phyloP scores from a whole-genome alignment of 495 filamentous ascomycete species.

The Saxophila tyrrhenica region DNA sequence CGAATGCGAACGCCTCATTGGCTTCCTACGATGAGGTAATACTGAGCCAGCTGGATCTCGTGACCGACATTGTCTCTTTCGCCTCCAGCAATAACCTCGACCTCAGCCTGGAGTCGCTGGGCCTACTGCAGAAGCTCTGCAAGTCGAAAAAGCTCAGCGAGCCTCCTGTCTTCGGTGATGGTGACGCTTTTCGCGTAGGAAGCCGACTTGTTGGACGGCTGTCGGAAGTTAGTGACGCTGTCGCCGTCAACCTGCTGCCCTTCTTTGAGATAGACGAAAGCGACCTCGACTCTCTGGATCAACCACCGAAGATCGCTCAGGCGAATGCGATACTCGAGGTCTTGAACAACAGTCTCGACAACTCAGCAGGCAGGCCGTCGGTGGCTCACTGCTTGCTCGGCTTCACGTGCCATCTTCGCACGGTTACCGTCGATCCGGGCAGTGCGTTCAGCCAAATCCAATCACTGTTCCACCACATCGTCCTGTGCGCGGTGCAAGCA shows the following conservation, averaged over 20 bases:
- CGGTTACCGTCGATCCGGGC: slow-evolving; percentile 50
- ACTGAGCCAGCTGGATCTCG: slow-evolving; percentile 60
- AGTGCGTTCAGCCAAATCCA: slow-evolving; percentile 52
- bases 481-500: slow-evolving; percentile 52
- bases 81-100: slow-evolving; percentile 67
- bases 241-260: slow-evolving; percentile 2
- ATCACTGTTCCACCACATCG: slow-evolving; percentile 74
- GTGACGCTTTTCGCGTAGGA: neutral
- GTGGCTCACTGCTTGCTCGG: slow-evolving; percentile 86
- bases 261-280: slow-evolving; percentile 7
- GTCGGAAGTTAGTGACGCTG: neutral
- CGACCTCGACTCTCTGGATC: slow-evolving; percentile 10
- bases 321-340: slow-evolving; percentile 53
- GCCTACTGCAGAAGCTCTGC: slow-evolving; percentile 71
- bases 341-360: slow-evolving; percentile 62
- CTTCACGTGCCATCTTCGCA: slow-evolving; percentile 58
- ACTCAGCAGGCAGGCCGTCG: slow-evolving; percentile 59
- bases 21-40: slow-evolving; percentile 86
- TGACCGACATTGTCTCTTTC: slow-evolving; percentile 71
- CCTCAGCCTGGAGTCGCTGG: slow-evolving; percentile 64
- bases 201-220: slow-evolving; percentile 13
- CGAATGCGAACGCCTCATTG: slow-evolving; percentile 60
- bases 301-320: slow-evolving; percentile 10
- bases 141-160: slow-evolving; percentile 60
- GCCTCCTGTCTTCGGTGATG: neutral